Conservation (phyloP, 306 rosid species). For the Prunus salicina region DNA sequence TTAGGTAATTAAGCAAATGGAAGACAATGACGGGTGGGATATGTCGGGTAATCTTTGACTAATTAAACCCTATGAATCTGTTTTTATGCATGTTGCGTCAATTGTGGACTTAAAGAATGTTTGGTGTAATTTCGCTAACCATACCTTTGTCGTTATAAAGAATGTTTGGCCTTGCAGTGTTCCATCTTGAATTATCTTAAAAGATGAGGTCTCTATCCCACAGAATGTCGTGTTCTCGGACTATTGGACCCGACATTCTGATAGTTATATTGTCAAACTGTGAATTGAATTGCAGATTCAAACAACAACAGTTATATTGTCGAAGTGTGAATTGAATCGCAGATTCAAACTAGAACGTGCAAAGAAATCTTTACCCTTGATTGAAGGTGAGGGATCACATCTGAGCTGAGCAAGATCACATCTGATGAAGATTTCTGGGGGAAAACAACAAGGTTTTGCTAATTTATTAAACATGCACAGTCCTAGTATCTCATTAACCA, state of each 20-base stretch:
- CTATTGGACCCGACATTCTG: neutral
- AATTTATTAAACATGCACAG: neutral
- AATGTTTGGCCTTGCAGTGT: neutral
- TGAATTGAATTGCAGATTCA: too few relatives aligned
- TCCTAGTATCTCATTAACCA: neutral
- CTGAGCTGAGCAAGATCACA: neutral
- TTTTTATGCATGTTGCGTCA: neutral
- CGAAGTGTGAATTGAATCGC: neutral
- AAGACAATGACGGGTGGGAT: neutral
- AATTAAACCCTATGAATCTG: conserved; percentile 8
- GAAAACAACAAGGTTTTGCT: neutral
- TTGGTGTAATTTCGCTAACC: neutral
- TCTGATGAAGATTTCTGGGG: neutral
- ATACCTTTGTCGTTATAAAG: neutral
- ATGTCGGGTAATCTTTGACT: conserved; percentile 4
- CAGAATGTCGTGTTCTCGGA: neutral
- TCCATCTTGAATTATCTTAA: neutral
- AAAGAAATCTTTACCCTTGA: neutral
- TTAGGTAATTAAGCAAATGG: neutral
- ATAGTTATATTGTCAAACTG: too few relatives aligned
- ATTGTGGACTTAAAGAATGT: neutral
- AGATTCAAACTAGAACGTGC: neutral
- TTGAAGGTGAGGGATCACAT: neutral
- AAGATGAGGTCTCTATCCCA: neutral
- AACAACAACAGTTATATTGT: neutral